Conservation (phyloP, 331 rosid species). For the Erythrophleum ivorense region DNA sequence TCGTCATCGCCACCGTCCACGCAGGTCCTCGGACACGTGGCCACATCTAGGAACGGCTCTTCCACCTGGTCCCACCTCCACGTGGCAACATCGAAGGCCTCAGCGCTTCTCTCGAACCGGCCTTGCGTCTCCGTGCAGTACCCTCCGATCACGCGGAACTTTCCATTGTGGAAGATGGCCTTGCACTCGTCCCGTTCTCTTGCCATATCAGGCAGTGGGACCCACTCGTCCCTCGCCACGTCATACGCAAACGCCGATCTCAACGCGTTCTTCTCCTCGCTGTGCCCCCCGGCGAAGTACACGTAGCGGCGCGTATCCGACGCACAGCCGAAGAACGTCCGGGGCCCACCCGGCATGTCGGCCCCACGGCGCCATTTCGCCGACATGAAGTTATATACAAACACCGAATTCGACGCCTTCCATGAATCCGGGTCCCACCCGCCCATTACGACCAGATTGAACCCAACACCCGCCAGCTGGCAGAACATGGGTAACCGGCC, state of each 20-base stretch:
- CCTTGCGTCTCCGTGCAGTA: slow-evolving; percentile 72
- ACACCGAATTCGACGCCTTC: slow-evolving; percentile 56
- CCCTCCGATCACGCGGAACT: slow-evolving; percentile 52
- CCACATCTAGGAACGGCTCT: slow-evolving; percentile 48
- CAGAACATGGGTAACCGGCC: slow-evolving; percentile 70
- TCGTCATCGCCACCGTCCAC: slow-evolving; percentile 30
- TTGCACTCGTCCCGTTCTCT: slow-evolving; percentile 70
- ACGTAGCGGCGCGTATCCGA: slow-evolving; percentile 46
- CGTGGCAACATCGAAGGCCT: slow-evolving; percentile 45
- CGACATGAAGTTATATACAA: slow-evolving; percentile 53
- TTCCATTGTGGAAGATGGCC: slow-evolving; percentile 46
- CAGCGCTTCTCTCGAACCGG: slow-evolving; percentile 55
- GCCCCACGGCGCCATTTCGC: slow-evolving; percentile 60
- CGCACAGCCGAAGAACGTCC: slow-evolving; percentile 62
- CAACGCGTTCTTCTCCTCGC: slow-evolving; percentile 57
- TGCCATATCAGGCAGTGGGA: slow-evolving; percentile 48
- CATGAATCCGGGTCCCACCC: slow-evolving; percentile 68
- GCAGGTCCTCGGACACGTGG: slow-evolving; percentile 55
- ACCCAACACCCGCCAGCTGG: slow-evolving; percentile 55
- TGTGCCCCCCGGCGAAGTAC: slow-evolving; percentile 67
- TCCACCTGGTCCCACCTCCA: slow-evolving; percentile 47
- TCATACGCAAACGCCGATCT: slow-evolving; percentile 55
- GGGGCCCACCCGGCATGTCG: slow-evolving; percentile 65
- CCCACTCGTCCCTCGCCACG: slow-evolving; percentile 55
- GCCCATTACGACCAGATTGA: slow-evolving; percentile 62